Evolutionary conservation across 768 basidiomycete species (phyloP), one percentile per base, ranked within the genome.

Genomic region (Xanthoconium stramineum): DNA sequence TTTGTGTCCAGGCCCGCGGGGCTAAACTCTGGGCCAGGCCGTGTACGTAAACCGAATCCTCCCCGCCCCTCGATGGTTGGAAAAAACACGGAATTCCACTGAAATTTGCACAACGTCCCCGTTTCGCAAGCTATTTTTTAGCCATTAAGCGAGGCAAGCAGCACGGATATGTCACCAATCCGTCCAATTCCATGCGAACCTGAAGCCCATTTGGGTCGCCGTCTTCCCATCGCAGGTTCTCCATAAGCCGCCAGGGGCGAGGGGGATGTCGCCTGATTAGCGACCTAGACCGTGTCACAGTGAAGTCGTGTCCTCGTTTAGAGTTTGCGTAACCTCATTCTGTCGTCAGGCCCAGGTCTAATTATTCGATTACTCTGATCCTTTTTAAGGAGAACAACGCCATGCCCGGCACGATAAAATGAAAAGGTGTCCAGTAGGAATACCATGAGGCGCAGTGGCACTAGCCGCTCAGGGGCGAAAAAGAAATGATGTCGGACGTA

Each of bases 381-480:
- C 33, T 12, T n/a, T 12, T 20, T 1, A 33, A 32, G 30, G 43
- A 15, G 19, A 9, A 12, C 8, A 35, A 35, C 12, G 9, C 9
- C 8, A 35, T 33, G 11, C 33, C 11, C 33, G 33, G 33, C 33
- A 35, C 33, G 33, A 35, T 35, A 35, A 35, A 35, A 35, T 35
- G 3, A 35, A 35, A 35, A 35, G 24, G 24, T 35, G 8, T 35
- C 33, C 8, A 35, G 12, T 24, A 35, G 19, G 33, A 38, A 40
- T 47, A 12, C 30, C 52, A 55, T 8, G 59, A 60, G 46, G 48
- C 20, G n/a, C 47, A 42, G 50, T 20, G 38, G 43, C 47, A 30
- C 55, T 48, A 30, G 4, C 6, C 3, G 9, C 45, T 20, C 45
- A 53, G 14, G 20, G 30, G 20, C 40, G 36, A 58, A 37, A 30